phyloP scores from a whole-genome alignment of 176 grass and related monocot genomes.

The Phragmites australis region DNA sequence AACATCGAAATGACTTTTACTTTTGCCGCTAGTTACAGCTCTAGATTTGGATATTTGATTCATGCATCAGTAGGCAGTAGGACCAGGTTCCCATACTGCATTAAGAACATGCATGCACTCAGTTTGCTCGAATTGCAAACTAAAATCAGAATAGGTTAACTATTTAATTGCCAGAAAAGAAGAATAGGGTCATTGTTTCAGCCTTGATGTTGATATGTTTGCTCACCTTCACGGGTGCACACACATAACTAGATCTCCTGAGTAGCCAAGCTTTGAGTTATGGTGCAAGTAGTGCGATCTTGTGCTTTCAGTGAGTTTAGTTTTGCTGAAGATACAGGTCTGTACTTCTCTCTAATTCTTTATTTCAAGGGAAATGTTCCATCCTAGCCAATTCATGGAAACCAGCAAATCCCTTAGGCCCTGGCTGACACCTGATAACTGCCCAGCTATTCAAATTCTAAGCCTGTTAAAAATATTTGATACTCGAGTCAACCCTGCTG shows the following conservation, averaged over 20 bases:
- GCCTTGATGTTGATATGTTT: neutral
- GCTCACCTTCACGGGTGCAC: neutral
- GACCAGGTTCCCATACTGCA: neutral
- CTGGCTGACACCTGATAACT: neutral
- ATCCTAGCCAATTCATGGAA: neutral
- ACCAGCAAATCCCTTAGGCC: neutral
- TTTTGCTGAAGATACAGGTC: constrained; percentile 6
- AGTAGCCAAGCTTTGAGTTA: neutral
- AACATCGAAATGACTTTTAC: constrained; percentile 18
- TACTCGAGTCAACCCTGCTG: no score
- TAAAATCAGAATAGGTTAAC: neutral
- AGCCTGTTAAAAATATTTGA: neutral
- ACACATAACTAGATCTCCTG: neutral
- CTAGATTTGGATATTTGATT: constrained; percentile 25
- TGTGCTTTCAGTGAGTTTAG: neutral
- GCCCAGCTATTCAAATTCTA: neutral
- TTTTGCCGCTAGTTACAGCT: neutral
- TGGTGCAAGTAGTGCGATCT: neutral
- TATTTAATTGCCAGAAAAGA: neutral
- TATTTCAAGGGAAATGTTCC: neutral
- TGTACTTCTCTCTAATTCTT: neutral
- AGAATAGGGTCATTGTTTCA: neutral
- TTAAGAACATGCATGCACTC: neutral
- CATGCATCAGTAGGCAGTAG: neutral
- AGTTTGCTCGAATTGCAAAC: neutral